Evolutionary conservation across 2,329 filamentous ascomycete genomes (phyloP).

Genomic region (Colletotrichum viniferum): DNA sequence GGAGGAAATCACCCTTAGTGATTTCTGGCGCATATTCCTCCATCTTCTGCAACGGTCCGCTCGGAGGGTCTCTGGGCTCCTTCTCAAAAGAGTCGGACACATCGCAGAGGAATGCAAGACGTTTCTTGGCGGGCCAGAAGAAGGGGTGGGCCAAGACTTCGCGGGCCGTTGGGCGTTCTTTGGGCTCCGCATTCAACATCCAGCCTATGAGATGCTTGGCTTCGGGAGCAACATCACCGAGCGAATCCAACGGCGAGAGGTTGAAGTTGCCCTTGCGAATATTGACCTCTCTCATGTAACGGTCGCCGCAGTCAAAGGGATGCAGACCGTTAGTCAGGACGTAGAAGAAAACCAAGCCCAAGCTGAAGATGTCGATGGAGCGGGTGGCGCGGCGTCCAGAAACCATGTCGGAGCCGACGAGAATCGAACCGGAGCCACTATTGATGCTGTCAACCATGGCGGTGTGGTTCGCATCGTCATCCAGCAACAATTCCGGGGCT

Average conservation of each 20-base stretch:
- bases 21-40: slow-evolving; percentile 58
- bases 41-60: slow-evolving; percentile 65
- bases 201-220: slow-evolving; percentile 84
- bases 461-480: slow-evolving; percentile 68
- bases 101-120: slow-evolving; percentile 91
- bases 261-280: slow-evolving; percentile 89
- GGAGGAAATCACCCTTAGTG: slow-evolving; percentile 78
- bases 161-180: slow-evolving; percentile 69
- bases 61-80: slow-evolving; percentile 84
- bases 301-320: slow-evolving; percentile 91
- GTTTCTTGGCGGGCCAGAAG: slow-evolving; percentile 92
- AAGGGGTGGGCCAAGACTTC: slow-evolving; percentile 93
- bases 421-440: slow-evolving; percentile 64
- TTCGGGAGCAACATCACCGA: slow-evolving; percentile 86
- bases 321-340: slow-evolving; percentile 93
- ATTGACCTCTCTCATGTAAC: slow-evolving; percentile 96
- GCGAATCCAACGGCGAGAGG: slow-evolving; percentile 70
- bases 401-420: slow-evolving; percentile 61
- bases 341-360: slow-evolving; percentile 98
- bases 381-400: slow-evolving; percentile 83
- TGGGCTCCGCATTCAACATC: slow-evolving; percentile 70
- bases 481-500: slow-evolving; percentile 87
- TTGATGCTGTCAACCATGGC: slow-evolving; percentile 59
- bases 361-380: slow-evolving; percentile 95
- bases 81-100: slow-evolving; percentile 97